Conservation (phyloP, 2,329 filamentous ascomycete species). For the Xylariaceae sp. region DNA sequence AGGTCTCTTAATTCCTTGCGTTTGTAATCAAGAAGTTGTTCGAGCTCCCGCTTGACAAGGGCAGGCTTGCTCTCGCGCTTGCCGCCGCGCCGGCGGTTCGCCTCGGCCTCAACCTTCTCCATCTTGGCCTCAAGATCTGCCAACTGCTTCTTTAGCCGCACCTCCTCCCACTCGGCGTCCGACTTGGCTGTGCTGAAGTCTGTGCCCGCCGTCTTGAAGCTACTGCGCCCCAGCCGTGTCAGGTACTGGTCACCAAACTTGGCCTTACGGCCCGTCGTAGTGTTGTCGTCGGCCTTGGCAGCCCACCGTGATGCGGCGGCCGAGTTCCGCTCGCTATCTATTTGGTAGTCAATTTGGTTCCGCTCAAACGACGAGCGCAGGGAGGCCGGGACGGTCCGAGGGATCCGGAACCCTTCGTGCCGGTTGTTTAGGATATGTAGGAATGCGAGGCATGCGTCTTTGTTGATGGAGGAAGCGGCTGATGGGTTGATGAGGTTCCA, state of each 20-base stretch:
- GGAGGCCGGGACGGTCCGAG: constrained; percentile 88
- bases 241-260: constrained; percentile 98
- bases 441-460: constrained; percentile 93
- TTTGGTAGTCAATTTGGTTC: constrained; percentile 94
- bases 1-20: constrained; percentile 76
- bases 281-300: constrained; percentile 77
- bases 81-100: constrained; percentile 62
- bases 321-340: constrained; percentile 74
- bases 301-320: constrained; percentile 78
- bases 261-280: constrained; percentile 85
- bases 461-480: constrained; percentile 81
- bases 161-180: constrained; percentile 93
- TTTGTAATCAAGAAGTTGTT: constrained; percentile 96
- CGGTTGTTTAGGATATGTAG: constrained; percentile 96
- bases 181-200: constrained; percentile 87
- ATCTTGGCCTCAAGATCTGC: constrained; percentile 89
- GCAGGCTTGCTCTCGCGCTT: constrained; percentile 83
- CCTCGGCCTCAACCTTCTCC: constrained; percentile 77
- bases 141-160: constrained; percentile 90
- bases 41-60: constrained; percentile 90
- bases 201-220: constrained; percentile 82
- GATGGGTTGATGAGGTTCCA: constrained; percentile 99
- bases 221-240: constrained; percentile 83
- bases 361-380: constrained; percentile 91
- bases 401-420: constrained; percentile 94